Percentiles rank a stretch among this genome's conserved stretches.
phyloP scores from a whole-genome alignment of 768 basidiomycete genomes.

The Hygrocybe coccinea region DNA sequence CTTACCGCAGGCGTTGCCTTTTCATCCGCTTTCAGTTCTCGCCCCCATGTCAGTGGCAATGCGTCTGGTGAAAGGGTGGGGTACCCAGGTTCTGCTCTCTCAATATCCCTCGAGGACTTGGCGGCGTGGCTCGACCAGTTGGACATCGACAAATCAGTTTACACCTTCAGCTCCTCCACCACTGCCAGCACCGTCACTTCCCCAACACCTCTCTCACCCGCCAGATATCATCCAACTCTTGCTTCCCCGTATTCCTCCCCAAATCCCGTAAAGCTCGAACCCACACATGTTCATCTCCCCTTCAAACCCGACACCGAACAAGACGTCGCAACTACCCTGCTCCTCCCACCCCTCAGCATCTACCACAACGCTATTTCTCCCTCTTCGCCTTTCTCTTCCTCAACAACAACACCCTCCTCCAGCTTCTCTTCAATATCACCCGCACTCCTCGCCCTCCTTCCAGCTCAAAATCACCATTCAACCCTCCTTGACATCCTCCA shows the following conservation, averaged over 20 bases:
- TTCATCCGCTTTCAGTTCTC: conserved; percentile 11
- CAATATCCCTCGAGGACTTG: conserved; percentile 54
- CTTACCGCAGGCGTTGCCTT: conserved; percentile 39
- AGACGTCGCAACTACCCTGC: not conserved
- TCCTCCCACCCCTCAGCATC: conserved; percentile 26
- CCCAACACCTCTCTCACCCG: not conserved
- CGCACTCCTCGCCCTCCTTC: conserved; percentile 33
- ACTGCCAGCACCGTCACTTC: not conserved
- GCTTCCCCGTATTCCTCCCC: not conserved
- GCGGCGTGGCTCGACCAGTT: conserved; percentile 57
- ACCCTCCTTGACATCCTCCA: not conserved
- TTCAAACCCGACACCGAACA: conserved; percentile 3
- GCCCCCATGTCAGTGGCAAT: conserved; percentile 1
- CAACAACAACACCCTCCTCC: conserved; percentile 13
- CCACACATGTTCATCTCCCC: conserved; percentile 19
- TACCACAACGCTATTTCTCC: conserved; percentile 12
- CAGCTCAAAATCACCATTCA: conserved; percentile 14
- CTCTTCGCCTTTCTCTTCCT: not conserved
- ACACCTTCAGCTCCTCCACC: not conserved
- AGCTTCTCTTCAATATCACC: conserved; percentile 23
- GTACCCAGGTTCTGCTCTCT: conserved; percentile 11
- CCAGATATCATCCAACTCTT: not conserved
- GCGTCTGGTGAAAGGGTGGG: conserved; percentile 1
- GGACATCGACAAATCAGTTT: conserved; percentile 24
- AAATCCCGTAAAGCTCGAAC: conserved; percentile 32